phyloP scores from a whole-genome alignment of 2,329 filamentous ascomycete genomes.

The Fusarium chuoi region DNA sequence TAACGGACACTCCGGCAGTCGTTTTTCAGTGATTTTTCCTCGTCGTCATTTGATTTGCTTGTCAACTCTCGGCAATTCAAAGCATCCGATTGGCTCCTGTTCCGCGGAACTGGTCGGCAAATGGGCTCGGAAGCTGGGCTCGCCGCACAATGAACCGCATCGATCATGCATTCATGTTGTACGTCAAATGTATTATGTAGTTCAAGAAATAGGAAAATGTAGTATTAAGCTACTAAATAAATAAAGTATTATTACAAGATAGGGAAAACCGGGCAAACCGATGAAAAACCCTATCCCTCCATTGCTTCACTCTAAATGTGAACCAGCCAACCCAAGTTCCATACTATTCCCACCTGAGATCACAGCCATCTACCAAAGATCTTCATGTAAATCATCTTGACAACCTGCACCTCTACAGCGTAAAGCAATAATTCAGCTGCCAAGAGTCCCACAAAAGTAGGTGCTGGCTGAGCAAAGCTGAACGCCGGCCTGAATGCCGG shows the following conservation, averaged over 20 bases:
- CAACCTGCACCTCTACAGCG: background rate
- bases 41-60: background rate
- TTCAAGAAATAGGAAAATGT: too few species aligned
- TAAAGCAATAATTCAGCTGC: background rate
- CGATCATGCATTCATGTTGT: too few species aligned
- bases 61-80: background rate
- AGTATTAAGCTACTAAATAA: background rate
- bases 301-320: too few species aligned
- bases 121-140: background rate
- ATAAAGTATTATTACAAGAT: fast-evolving
- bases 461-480: background rate
- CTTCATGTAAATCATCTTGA: background rate
- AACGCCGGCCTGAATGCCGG: background rate
- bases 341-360: too few species aligned
- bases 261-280: background rate
- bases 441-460: background rate
- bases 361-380: background rate
- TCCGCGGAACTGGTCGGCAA: conserved; percentile 8
- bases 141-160: too few species aligned
- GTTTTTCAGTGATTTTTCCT: fast-evolving
- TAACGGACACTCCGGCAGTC: fast-evolving
- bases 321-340: too few species aligned
- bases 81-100: conserved; percentile 20
- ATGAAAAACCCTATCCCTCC: background rate
- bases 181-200: too few species aligned